Percentiles rank a stretch among this genome's conserved stretches.
Evolutionary conservation across 805 yeast species (phyloP).

Genomic region (Zygoascus tannicola): DNA sequence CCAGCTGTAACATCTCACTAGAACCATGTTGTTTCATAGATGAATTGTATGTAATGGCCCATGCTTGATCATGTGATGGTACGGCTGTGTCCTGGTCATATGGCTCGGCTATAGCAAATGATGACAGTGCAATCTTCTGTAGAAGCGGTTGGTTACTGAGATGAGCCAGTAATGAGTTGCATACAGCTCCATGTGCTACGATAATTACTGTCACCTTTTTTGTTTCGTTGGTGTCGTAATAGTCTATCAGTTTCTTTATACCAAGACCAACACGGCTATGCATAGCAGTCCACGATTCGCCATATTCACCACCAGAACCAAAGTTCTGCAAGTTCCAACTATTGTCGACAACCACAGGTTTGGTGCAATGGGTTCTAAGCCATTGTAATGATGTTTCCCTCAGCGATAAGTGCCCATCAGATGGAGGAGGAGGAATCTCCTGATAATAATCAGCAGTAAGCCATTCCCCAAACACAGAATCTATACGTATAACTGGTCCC

Average conservation of each 20-base stretch:
- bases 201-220: conserved; percentile 18
- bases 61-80: neutral
- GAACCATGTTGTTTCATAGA: neutral
- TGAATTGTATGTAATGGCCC: neutral
- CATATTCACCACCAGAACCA: conserved; percentile 28
- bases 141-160: conserved; percentile 25
- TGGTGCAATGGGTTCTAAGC: conserved; percentile 11
- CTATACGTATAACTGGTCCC: conserved; percentile 18
- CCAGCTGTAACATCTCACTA: neutral
- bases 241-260: conserved; percentile 18
- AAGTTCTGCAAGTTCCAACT: conserved; percentile 20
- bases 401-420: conserved; percentile 26
- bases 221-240: conserved; percentile 12
- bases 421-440: conserved; percentile 29
- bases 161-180: conserved; percentile 30
- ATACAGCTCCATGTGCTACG: conserved; percentile 33
- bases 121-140: conserved; percentile 23
- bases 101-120: conserved; percentile 12
- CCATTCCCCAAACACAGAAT: conserved; percentile 32
- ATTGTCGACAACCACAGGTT: conserved; percentile 14
- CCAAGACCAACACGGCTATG: conserved; percentile 25
- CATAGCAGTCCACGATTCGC: conserved; percentile 31
- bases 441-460: conserved; percentile 30
- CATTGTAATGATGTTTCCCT: conserved; percentile 20
- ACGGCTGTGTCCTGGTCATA: neutral